Evolutionary conservation across 78 protist species (phyloP).

Genomic region (Reticulomyxa filosa): DNA sequence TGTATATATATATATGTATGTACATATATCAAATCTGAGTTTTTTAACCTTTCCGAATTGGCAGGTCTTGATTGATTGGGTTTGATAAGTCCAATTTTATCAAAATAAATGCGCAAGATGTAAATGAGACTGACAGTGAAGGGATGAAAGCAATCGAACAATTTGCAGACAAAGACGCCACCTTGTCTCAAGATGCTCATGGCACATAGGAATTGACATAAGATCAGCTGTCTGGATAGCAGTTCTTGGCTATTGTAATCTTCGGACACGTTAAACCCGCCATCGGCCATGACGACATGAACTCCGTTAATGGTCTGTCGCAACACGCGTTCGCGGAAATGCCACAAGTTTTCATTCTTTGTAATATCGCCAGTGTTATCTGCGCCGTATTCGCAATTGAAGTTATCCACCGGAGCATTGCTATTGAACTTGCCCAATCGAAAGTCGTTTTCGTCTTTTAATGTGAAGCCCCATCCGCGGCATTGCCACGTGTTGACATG

Average conservation of each 20-base stretch:
- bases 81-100: conserved; percentile 7
- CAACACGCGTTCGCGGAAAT: background rate
- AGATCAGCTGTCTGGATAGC: conserved; percentile 9
- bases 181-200: conserved; percentile 6
- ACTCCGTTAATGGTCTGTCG: conserved; percentile 11
- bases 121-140: background rate
- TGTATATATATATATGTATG: too few species aligned
- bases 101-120: background rate
- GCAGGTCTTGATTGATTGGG: conserved; percentile 21
- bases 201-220: conserved; percentile 7
- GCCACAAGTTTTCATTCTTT: conserved; percentile 1
- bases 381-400: conserved; percentile 14
- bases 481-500: conserved; percentile 1
- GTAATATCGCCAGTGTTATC: conserved; percentile 20
- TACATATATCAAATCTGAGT: too few species aligned
- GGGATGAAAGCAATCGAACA: background rate
- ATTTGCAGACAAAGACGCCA: background rate
- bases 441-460: conserved; percentile 16
- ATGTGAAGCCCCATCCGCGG: conserved; percentile 20
- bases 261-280: conserved; percentile 13
- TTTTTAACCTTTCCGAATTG: conserved; percentile 17
- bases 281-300: conserved; percentile 28
- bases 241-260: conserved; percentile 19
- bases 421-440: background rate
- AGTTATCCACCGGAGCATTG: background rate